A percentile compares a stretch with the other conserved stretches of the same genome.
Conservation (phyloP, 352 stramenopile genomes). For the Labyrinthula sp. region DNA sequence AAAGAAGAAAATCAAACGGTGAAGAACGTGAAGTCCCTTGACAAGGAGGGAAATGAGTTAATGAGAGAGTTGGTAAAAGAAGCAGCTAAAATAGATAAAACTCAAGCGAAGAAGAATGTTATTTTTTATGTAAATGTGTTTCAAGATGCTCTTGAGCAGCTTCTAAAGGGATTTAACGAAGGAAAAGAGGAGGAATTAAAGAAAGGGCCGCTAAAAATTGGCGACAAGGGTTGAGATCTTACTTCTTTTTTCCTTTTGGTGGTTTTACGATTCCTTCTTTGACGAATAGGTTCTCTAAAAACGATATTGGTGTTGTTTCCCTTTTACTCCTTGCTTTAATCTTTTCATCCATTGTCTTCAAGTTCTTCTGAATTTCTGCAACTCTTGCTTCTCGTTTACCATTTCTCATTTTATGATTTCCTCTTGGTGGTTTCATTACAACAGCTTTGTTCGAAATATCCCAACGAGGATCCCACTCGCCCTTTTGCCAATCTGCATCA, state of each 20-base stretch:
- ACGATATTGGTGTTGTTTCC: conserved; percentile 1
- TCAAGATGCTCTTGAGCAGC: too few species aligned
- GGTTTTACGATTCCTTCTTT: conserved; percentile 13
- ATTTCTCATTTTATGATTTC: conserved; percentile 11
- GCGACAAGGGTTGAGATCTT: too few species aligned
- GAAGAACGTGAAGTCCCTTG: too few species aligned
- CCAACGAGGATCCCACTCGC: conserved; percentile 24
- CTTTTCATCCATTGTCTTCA: conserved; percentile 19
- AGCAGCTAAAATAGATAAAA: too few species aligned
- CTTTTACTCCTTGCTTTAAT: conserved; percentile 10
- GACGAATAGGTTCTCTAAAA: conserved; percentile 24
- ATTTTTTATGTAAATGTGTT: too few species aligned
- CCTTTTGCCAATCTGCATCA: conserved; percentile 10
- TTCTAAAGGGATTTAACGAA: too few species aligned
- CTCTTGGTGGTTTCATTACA: conserved; percentile 13
- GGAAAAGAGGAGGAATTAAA: too few species aligned
- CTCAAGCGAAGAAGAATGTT: too few species aligned
- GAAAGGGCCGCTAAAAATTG: too few species aligned
- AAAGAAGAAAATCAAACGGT: too few species aligned
- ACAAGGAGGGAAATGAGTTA: too few species aligned
- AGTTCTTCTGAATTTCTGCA: conserved; percentile 16
- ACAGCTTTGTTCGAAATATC: conserved; percentile 16
- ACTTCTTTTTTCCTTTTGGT: background rate
- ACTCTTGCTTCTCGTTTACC: conserved; percentile 6
- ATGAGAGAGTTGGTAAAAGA: too few species aligned